Conservation (phyloP, 805 yeast genomes). For the Pichia manshurica region DNA sequence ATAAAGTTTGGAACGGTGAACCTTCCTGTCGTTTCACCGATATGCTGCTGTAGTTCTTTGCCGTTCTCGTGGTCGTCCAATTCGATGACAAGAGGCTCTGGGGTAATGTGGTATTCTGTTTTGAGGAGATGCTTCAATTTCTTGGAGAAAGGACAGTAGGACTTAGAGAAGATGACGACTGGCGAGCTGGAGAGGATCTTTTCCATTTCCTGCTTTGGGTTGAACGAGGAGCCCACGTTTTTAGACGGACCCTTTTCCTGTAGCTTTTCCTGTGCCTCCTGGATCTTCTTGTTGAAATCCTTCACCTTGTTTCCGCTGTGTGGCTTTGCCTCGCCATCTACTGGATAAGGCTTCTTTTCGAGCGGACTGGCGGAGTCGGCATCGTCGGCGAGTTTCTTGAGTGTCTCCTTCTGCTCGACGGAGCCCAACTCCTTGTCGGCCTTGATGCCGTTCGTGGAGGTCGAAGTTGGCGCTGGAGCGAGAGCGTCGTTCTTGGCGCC, state of each 20-base stretch:
- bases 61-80: conserved; percentile 80
- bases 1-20: conserved; percentile 87
- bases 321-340: not conserved
- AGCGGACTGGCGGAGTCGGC: not conserved
- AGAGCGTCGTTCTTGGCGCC: not conserved
- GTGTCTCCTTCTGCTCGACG: conserved; percentile 8
- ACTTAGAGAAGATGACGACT: conserved; percentile 55
- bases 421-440: conserved; percentile 10
- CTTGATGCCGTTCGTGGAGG: conserved; percentile 5
- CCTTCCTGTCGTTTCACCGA: conserved; percentile 67
- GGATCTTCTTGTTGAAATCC: conserved; percentile 1
- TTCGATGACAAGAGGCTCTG: conserved; percentile 70
- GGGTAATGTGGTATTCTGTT: conserved; percentile 62
- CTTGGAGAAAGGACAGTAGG: conserved; percentile 72
- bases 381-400: not conserved
- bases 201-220: conserved; percentile 48
- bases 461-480: not conserved
- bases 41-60: conserved; percentile 61
- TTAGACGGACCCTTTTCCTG: conserved; percentile 6
- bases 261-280: conserved; percentile 11
- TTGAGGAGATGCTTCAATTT: conserved; percentile 60
- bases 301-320: not conserved
- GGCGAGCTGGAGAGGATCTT: conserved; percentile 59
- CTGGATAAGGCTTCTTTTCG: not conserved
- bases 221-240: conserved; percentile 28